Evolutionary conservation across 495 filamentous ascomycete genomes (phyloP), one percentile per base, ranked within the genome.

Genomic region (Neurospora sp.): DNA sequence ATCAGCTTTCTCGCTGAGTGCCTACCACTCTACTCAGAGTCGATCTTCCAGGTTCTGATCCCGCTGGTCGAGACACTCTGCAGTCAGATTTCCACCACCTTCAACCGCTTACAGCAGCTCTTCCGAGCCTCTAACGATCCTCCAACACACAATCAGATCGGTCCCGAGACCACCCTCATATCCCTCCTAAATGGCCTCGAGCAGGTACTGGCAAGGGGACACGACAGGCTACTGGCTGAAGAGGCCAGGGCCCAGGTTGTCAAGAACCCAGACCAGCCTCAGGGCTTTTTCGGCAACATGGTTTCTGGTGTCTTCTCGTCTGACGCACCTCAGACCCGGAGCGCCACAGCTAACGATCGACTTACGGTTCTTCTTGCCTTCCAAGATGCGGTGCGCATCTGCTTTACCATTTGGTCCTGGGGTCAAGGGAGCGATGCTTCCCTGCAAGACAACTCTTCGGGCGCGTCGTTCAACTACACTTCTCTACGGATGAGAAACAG

Each of bases 271-370:
- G 93, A 97, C 75, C 92, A 94, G 77, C 85, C 90, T 16, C 93
- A 96, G 77, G 92, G 94, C 61, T 97, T 98, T 80, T 97, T 99
- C 77, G 94, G 95, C 20, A 97, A 94, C 76, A 97, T 98, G 92
- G 94, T 97, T 2, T 96, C 94, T 2, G 94, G 94, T 0, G 93
- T 97, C 0, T 97, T 97, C 79, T 86, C 91, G 10, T 88, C 92
- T 0, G 95, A 98, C 71, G 85, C 89, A 8, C 90, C 86, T 4
- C 94, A 94, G 70, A 84, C 87, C 35, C 88, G 93, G 48, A 91
- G 90, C 65, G 88, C 89, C 18, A 91, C 92, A 16, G 94, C 94
- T n/a, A 99, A 98, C 77, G 94, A 95, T 74, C 86, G 95, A 46
- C 85, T 99, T 35, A 98, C 94, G 0, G 96, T 99, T 22, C 82